These are phyloP conservation scores for Arabidopsis arenosa DNA, from an alignment of 345 rosid genomes.

Conservation along the genomic window DNA sequence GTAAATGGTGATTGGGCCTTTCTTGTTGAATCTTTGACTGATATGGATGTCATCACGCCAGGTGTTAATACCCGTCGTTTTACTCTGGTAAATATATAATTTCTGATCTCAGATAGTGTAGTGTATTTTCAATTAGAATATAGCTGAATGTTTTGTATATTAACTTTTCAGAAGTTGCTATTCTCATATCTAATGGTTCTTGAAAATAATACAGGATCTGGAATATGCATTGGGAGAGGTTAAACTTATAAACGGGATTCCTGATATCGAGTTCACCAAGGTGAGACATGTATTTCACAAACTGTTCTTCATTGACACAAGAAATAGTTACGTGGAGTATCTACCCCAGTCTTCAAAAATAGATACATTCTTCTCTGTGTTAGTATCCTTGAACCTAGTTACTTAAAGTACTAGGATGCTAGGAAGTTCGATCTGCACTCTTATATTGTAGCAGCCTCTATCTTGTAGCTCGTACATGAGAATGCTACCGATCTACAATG, in stretches of 20 bases:
- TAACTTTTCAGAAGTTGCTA: constrained; percentile 4
- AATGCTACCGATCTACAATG: neutral
- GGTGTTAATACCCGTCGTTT: constrained; percentile 72
- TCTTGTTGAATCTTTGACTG: constrained; percentile 75
- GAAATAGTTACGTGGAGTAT: neutral
- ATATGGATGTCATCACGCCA: constrained; percentile 92
- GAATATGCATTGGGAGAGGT: constrained; percentile 86
- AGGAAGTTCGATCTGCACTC: neutral
- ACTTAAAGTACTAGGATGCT: neutral
- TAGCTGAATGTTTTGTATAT: neutral
- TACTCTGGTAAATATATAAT: constrained; percentile 63
- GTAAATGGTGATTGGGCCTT: constrained; percentile 91
- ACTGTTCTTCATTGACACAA: constrained; percentile 24
- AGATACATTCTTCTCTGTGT: constrained; percentile 8
- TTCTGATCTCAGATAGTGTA: neutral
- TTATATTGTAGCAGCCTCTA: neutral
- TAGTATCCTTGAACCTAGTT: neutral
- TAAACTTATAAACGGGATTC: constrained; percentile 78
- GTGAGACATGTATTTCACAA: constrained; percentile 52
- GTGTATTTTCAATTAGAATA: constrained; percentile 4
- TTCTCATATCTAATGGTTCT: constrained; percentile 29
- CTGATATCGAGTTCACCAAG: constrained; percentile 93
- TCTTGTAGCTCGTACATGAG: neutral
- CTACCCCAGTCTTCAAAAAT: neutral
- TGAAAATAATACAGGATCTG: constrained; percentile 68